Percentiles rank a stretch among this genome's conserved stretches.
phyloP scores from a whole-genome alignment of 2,329 filamentous ascomycete species.

The Sporothrix phasma region DNA sequence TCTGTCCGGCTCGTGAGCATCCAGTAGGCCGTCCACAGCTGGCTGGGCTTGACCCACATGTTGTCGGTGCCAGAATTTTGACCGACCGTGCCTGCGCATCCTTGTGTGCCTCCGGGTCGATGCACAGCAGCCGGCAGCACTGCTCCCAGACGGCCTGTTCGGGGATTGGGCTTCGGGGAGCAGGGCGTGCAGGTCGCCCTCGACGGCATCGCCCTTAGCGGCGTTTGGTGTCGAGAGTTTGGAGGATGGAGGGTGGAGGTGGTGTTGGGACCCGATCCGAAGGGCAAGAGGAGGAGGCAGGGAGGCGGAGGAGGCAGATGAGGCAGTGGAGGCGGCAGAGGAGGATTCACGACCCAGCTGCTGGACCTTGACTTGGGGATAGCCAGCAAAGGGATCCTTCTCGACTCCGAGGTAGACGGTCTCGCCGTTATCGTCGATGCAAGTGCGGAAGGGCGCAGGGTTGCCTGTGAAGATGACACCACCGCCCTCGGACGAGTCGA shows the following conservation, averaged over 20 bases:
- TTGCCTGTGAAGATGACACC: not conserved
- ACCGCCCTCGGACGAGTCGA: not conserved
- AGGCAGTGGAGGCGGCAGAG: not conserved
- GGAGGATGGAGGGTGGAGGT: slow-evolving; percentile 11
- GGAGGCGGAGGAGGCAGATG: not conserved
- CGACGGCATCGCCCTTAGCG: slow-evolving; percentile 18
- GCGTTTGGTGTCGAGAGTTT: slow-evolving; percentile 20
- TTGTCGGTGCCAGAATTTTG: slow-evolving; percentile 18
- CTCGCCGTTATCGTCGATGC: not conserved
- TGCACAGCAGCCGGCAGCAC: slow-evolving; percentile 19
- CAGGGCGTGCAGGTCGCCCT: slow-evolving; percentile 20
- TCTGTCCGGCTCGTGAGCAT: slow-evolving; percentile 19
- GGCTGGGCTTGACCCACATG: slow-evolving; percentile 20
- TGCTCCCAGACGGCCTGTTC: slow-evolving; percentile 15
- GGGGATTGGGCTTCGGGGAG: slow-evolving; percentile 16
- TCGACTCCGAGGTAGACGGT: not conserved
- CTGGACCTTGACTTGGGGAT: not conserved
- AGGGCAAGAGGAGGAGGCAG: not conserved
- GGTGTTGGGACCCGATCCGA: not conserved
- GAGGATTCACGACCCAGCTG: too few relatives aligned
- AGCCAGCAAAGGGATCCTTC: not conserved
- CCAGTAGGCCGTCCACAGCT: slow-evolving; percentile 21
- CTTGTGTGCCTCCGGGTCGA: slow-evolving; percentile 18
- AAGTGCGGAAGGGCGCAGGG: not conserved
- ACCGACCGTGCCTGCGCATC: slow-evolving; percentile 18